Evolutionary conservation across 169 alveolate genomes (phyloP).

Genomic region (Eimeria maxima): DNA sequence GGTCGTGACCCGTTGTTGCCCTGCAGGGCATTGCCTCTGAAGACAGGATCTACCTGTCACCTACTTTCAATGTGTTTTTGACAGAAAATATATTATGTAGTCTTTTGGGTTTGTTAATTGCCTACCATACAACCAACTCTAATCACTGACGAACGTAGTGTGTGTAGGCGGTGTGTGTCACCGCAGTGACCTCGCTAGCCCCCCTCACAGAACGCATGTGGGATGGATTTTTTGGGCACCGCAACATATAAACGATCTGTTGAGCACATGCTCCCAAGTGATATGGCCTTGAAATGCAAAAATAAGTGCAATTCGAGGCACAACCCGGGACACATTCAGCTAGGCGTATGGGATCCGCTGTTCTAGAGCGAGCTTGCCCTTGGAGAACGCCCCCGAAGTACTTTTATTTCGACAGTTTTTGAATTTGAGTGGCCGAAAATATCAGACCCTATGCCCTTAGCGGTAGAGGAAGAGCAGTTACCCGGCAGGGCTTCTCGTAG

Average conservation of each 20-base stretch:
- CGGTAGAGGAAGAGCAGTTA: background rate
- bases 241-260: background rate
- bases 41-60: background rate
- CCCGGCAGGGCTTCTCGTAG: background rate
- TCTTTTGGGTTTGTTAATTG: background rate
- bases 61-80: background rate
- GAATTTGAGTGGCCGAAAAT: background rate
- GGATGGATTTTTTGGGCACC: background rate
- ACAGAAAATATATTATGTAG: background rate
- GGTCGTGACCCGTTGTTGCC: background rate
- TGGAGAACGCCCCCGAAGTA: background rate
- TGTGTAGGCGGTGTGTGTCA: conserved; percentile 13
- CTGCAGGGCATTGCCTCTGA: background rate
- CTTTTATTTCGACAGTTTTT: background rate
- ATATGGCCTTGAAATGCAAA: background rate
- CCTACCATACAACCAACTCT: background rate
- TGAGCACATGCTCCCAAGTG: background rate
- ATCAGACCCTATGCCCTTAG: background rate
- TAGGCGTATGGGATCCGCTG: background rate
- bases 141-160: background rate
- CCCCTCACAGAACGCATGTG: background rate
- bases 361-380: background rate
- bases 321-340: background rate
- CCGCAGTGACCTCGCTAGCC: conserved; percentile 8
- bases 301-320: background rate